A percentile compares a stretch with the other conserved stretches of the same genome.
phyloP scores from a whole-genome alignment of 768 basidiomycete genomes.

The Russula sp. region DNA sequence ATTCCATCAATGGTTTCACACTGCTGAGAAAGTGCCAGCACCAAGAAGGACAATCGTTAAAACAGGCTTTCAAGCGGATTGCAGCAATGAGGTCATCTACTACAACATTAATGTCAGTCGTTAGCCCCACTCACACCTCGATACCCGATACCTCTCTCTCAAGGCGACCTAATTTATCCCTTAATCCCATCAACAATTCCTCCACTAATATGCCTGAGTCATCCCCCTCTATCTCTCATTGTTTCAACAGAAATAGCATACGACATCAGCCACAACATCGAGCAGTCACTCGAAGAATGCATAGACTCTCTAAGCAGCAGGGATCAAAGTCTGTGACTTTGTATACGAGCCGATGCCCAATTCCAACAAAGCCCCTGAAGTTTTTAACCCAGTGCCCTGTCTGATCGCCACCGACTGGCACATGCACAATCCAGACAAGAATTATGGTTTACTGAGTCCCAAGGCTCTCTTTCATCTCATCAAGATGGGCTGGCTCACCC shows the following conservation, averaged over 20 bases:
- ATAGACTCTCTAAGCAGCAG: constrained; percentile 26
- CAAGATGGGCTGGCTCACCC: constrained; percentile 34
- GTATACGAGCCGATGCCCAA: constrained; percentile 29
- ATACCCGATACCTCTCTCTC: not conserved
- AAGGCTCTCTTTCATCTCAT: constrained; percentile 34
- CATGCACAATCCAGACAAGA: constrained; percentile 30
- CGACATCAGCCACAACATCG: constrained; percentile 29
- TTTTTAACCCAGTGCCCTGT: constrained; percentile 32
- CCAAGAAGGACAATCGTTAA: not conserved
- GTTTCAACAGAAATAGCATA: constrained; percentile 32
- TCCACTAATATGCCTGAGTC: not conserved
- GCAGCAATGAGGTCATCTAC: not conserved
- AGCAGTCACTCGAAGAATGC: constrained; percentile 13
- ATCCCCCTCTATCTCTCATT: not conserved
- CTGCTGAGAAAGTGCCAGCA: constrained; percentile 15
- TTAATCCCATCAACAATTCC: constrained; percentile 6
- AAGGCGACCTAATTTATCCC: constrained; percentile 1
- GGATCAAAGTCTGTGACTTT: constrained; percentile 39
- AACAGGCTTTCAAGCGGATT: not conserved
- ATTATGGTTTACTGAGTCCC: constrained; percentile 24
- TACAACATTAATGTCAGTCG: not conserved
- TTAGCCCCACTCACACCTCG: not conserved
- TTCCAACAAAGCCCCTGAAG: constrained; percentile 30
- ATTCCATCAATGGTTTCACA: not conserved
- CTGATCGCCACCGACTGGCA: constrained; percentile 35